Base-by-base conservation (phyloP, 169 alveolate species). In the Cyclospora cayetanensis region DNA sequence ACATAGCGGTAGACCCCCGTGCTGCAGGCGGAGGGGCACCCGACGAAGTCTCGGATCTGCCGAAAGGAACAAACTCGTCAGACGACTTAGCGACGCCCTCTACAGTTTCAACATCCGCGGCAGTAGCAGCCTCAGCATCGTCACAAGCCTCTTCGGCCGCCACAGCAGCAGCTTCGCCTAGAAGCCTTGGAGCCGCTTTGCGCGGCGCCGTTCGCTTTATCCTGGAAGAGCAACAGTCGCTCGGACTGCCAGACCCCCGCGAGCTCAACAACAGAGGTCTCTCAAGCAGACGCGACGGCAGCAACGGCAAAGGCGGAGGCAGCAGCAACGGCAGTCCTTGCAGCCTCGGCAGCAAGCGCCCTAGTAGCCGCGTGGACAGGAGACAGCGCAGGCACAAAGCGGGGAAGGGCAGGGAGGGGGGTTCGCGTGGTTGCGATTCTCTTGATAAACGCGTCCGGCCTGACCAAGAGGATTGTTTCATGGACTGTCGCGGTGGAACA, bases 91-190 rank as follows among this genome's bases (percentile, higher is more conserved):
- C 46, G 31, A 15, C 46, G 0, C 41, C 37, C 18, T 42, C 86
- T 4, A 41, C 66, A 42, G 66, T 42, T n/a, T 63, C 68, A 18
- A 41, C 86, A 20, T 37, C 86, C 18, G 86, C 86, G 43, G 86
- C 66, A 72, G 84, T 53, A 72, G n/a, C 22, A 12, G 72, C 72
- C 9, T 7, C 72, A 60, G 31, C 35, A 60, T 12, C 72, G 11
- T 12, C 80, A 68, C 80, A 9, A 34, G 52, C 9, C 50, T 11
- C 80, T 46, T 7, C 60, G 22, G 22, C 63, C 63, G 22, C 2
- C 63, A 50, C 27, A n/a, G 63, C 12, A 2, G 27, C 63, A 50
- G 63, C 2, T 2, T 50, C 74, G 12, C 37, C 74, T 4, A 25
- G 74, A 25, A 60, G 25, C 74, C 34, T 15, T 60, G 29, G 18